A percentile compares a stretch with the other conserved stretches of the same genome.
phyloP scores from a whole-genome alignment of 2,329 filamentous ascomycete species.

The Colletotrichum phormii region DNA sequence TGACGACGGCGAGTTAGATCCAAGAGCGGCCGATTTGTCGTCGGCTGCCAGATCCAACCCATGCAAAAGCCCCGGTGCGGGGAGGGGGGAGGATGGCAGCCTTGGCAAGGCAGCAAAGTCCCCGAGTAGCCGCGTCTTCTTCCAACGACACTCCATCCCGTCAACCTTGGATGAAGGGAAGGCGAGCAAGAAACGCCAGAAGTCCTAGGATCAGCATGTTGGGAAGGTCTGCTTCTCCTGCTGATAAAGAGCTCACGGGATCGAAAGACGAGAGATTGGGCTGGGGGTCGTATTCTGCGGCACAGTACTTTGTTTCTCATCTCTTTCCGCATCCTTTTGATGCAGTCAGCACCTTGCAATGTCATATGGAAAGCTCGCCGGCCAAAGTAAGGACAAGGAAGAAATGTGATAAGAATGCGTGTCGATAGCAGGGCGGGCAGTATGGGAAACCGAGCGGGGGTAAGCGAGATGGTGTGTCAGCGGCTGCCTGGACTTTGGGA shows the following conservation, averaged over 20 bases:
- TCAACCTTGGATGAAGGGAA: background rate
- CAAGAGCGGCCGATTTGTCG: background rate
- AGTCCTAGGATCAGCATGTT: no score
- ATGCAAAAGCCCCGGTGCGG: background rate
- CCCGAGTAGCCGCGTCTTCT: background rate
- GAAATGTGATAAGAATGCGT: background rate
- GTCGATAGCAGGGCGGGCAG: background rate
- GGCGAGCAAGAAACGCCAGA: background rate
- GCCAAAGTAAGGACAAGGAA: background rate
- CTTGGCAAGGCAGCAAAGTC: background rate
- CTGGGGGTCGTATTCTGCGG: background rate
- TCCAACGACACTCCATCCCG: background rate
- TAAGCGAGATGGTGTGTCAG: conserved; percentile 29
- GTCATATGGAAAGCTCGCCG: background rate
- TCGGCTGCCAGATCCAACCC: background rate
- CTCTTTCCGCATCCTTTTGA: background rate
- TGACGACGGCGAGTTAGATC: no score
- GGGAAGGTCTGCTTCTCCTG: background rate
- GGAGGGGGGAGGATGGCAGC: background rate
- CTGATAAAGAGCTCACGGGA: background rate
- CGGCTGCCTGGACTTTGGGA: conserved; percentile 22
- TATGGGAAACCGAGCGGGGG: background rate
- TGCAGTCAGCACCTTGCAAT: background rate
- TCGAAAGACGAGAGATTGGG: background rate
- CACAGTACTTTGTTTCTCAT: background rate